These are phyloP conservation scores for Diphasiastrum complanatum DNA, from an alignment of 83 land plant species.

Conservation along the genomic window DNA sequence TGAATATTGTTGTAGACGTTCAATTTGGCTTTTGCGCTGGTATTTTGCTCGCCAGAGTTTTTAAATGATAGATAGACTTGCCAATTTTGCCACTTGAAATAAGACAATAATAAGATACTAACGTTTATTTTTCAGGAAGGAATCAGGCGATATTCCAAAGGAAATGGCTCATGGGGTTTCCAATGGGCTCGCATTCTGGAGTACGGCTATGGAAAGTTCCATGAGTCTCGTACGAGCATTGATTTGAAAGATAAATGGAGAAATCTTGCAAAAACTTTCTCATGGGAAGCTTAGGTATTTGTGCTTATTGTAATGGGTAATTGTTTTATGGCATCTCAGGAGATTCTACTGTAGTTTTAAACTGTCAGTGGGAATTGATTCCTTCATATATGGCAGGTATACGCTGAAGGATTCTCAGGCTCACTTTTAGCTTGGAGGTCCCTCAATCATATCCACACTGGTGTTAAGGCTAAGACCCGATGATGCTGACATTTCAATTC, in stretches of 20 bases:
- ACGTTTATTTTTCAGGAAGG: conserved; percentile 26
- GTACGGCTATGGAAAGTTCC: conserved; percentile 33
- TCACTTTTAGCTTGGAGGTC: no score
- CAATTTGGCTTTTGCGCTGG: background rate
- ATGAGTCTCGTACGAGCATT: conserved; percentile 21
- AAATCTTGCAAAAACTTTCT: conserved; percentile 25
- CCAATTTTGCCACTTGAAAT: background rate
- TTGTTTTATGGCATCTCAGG: no score
- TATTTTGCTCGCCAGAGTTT: background rate
- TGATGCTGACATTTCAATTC: no score
- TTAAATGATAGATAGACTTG: background rate
- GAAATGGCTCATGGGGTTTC: conserved; percentile 11
- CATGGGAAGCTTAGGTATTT: background rate
- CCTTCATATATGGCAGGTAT: no score
- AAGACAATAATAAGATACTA: no score
- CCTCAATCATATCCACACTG: no score
- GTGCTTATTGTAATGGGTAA: no score
- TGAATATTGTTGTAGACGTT: background rate
- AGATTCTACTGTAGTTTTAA: no score
- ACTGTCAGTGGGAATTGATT: no score
- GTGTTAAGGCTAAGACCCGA: no score
- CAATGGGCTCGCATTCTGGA: conserved; percentile 36
- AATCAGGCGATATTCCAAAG: conserved; percentile 16
- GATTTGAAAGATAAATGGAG: conserved; percentile 48
- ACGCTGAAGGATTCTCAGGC: no score